Conservation (phyloP, 2,329 filamentous ascomycete species). For the Penicillium brasilianum region DNA sequence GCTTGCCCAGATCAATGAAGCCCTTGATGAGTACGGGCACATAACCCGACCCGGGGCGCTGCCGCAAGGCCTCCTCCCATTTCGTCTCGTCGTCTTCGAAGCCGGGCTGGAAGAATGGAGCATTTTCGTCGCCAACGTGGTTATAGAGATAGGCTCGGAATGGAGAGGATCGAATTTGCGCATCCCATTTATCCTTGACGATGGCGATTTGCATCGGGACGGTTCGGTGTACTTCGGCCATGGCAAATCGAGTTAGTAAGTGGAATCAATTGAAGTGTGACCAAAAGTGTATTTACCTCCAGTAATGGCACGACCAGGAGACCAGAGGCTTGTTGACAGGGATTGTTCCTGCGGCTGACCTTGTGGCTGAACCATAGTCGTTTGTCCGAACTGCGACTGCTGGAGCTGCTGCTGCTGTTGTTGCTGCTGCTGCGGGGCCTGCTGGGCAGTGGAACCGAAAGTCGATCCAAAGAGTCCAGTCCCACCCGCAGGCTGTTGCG, state of each 20-base stretch:
- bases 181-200: slow-evolving; percentile 67
- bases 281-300: slow-evolving; percentile 39
- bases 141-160: slow-evolving; percentile 70
- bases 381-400: slow-evolving; percentile 51
- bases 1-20: slow-evolving; percentile 63
- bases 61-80: slow-evolving; percentile 68
- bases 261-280: not conserved
- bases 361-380: slow-evolving; percentile 40
- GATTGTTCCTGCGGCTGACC: slow-evolving; percentile 30
- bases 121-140: slow-evolving; percentile 61
- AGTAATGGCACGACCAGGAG: slow-evolving; percentile 50
- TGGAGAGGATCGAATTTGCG: slow-evolving; percentile 55
- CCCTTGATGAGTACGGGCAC: slow-evolving; percentile 66
- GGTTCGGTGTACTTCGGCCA: slow-evolving; percentile 59
- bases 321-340: slow-evolving; percentile 48
- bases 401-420: slow-evolving; percentile 40
- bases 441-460: slow-evolving; percentile 19
- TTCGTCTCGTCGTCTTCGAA: slow-evolving; percentile 63
- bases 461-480: slow-evolving; percentile 33
- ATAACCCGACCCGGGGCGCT: slow-evolving; percentile 61
- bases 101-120: slow-evolving; percentile 65
- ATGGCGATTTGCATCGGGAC: slow-evolving; percentile 65
- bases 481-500: slow-evolving; percentile 18
- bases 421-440: slow-evolving; percentile 34
- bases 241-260: slow-evolving; percentile 17